Percentiles rank a stretch among this genome's conserved stretches.
phyloP scores from a whole-genome alignment of 371 early-diverging fungal genomes.

The Mortierella sp. region DNA sequence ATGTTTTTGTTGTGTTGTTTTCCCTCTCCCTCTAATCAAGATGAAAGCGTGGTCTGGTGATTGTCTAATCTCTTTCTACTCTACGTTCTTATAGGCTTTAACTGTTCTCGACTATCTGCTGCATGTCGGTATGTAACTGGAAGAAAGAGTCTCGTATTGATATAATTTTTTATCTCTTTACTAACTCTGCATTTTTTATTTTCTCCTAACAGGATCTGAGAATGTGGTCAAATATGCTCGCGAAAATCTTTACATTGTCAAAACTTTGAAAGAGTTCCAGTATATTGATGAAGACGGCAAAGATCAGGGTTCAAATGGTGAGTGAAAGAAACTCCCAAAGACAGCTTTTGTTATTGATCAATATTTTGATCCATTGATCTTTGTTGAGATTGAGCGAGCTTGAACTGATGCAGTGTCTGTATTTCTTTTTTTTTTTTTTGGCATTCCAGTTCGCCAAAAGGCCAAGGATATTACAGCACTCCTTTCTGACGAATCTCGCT shows the following conservation, averaged over 20 bases:
- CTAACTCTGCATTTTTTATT: constrained; percentile 74
- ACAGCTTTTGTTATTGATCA: background rate
- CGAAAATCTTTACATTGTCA: constrained; percentile 92
- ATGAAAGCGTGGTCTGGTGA: background rate
- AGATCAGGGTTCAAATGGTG: constrained; percentile 91
- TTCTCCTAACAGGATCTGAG: constrained; percentile 88
- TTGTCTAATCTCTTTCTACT: constrained; percentile 13
- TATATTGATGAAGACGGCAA: constrained; percentile 92
- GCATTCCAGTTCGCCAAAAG: constrained; percentile 92
- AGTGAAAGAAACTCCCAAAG: background rate
- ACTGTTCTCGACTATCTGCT: constrained; percentile 60
- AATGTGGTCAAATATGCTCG: constrained; percentile 89
- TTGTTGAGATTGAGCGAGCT: background rate
- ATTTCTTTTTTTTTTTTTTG: background rate
- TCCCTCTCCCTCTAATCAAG: no score
- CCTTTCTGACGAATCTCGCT: constrained; percentile 81
- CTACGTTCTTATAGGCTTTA: constrained; percentile 60
- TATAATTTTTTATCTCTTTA: background rate
- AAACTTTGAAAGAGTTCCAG: constrained; percentile 96
- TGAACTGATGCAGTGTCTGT: background rate
- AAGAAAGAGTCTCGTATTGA: background rate
- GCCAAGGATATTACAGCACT: constrained; percentile 91
- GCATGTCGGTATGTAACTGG: constrained; percentile 52
- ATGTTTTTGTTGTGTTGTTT: no score
- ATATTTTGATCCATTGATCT: background rate